Evolutionary conservation across 345 rosid species (phyloP).

Genomic region (Camelina hispida): DNA sequence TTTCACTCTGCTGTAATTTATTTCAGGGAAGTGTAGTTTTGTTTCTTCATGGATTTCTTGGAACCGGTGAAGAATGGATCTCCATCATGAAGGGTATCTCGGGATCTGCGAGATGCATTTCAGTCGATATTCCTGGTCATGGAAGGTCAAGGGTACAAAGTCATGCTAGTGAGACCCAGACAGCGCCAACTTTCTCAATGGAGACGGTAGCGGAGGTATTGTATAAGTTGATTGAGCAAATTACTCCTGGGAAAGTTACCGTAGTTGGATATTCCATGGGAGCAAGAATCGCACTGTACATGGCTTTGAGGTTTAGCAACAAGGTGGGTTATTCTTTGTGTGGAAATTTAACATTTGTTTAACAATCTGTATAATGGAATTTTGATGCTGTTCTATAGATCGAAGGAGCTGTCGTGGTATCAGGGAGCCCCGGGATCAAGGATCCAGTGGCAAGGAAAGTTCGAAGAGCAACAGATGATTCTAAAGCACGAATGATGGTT

Average conservation of each 20-base stretch:
- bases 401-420: conserved; percentile 72
- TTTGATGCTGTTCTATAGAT: conserved; percentile 49
- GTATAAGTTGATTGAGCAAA: conserved; percentile 51
- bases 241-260: conserved; percentile 63
- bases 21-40: conserved; percentile 63
- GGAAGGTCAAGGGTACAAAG: conserved; percentile 64
- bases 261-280: conserved; percentile 95
- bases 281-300: conserved; percentile 84
- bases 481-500: conserved; percentile 58
- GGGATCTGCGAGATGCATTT: conserved; percentile 77
- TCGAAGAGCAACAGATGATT: conserved; percentile 78
- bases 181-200: conserved; percentile 56
- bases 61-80: conserved; percentile 91
- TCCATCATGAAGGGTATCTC: conserved; percentile 80
- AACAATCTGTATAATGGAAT: conserved; percentile 15
- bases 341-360: conserved; percentile 27
- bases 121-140: conserved; percentile 91
- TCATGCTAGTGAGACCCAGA: conserved; percentile 38
- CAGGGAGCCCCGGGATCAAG: conserved; percentile 87
- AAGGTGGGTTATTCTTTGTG: conserved; percentile 52
- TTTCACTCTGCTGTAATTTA: conserved; percentile 24
- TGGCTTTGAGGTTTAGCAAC: conserved; percentile 64
- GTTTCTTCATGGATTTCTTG: conserved; percentile 93
- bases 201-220: conserved; percentile 57
- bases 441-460: conserved; percentile 60